Conservation (phyloP, 805 yeast species). For the Isabelozyma pseudorhagii region DNA sequence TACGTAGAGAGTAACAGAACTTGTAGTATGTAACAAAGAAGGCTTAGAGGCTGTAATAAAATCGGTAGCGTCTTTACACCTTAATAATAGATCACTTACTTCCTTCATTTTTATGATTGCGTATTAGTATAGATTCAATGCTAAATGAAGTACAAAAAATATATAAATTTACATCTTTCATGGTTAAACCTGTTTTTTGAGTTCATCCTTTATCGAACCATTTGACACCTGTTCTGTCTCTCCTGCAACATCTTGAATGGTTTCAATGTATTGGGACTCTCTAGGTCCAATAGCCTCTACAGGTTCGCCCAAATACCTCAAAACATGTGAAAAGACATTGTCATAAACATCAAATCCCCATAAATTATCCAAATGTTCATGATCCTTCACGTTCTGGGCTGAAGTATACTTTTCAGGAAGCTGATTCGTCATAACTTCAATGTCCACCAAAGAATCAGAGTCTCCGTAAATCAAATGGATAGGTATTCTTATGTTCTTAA, state of each 20-base stretch:
- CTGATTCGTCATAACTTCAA: slow-evolving; percentile 65
- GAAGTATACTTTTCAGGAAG: slow-evolving; percentile 54
- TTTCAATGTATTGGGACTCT: background rate
- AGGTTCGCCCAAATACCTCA: slow-evolving; percentile 13
- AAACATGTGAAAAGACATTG: slow-evolving; percentile 32
- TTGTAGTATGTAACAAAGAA: too few species aligned
- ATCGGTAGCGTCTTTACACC: too few species aligned
- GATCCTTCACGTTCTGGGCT: slow-evolving; percentile 56
- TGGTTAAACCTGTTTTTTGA: too few species aligned
- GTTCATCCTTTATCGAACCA: background rate
- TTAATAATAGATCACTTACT: too few species aligned
- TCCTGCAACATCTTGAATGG: background rate
- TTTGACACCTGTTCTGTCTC: background rate
- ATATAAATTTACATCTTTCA: too few species aligned
- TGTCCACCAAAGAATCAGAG: slow-evolving; percentile 81
- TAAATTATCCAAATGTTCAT: slow-evolving; percentile 86
- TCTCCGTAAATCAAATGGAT: slow-evolving; percentile 78
- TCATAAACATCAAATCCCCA: slow-evolving; percentile 72
- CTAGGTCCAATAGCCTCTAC: background rate
- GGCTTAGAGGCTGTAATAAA: too few species aligned
- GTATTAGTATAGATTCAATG: too few species aligned
- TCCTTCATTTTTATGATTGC: too few species aligned
- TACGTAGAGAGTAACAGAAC: too few species aligned
- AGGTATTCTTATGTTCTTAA: slow-evolving; percentile 51
- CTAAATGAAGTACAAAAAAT: too few species aligned